Percentiles rank a stretch among this genome's conserved stretches.
phyloP scores from a whole-genome alignment of 108 stramenopile genomes.

The Skeletonema costatum region DNA sequence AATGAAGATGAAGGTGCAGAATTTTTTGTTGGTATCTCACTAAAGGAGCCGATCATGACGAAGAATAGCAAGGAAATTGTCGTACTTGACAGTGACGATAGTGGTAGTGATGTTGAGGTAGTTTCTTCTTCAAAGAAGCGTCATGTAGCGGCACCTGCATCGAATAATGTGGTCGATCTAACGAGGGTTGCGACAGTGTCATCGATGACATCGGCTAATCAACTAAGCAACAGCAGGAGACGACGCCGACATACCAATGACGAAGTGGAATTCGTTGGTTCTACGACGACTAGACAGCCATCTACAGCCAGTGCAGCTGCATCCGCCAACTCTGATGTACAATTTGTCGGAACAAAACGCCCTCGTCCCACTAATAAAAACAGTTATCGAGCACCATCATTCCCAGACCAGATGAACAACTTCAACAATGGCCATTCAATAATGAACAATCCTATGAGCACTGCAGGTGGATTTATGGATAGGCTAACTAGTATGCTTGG shows the following conservation, averaged over 20 bases:
- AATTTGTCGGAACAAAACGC: conserved; percentile 9
- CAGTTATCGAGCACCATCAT: not conserved
- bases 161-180: not conserved
- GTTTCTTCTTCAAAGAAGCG: not conserved
- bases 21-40: no score
- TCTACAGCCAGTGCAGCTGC: not conserved
- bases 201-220: not conserved
- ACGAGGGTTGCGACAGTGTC: not conserved
- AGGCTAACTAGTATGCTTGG: not conserved
- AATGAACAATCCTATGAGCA: not conserved
- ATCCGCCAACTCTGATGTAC: not conserved
- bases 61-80: not conserved
- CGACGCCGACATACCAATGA: not conserved
- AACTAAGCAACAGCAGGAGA: not conserved
- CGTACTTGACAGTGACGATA: not conserved
- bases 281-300: not conserved
- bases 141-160: not conserved
- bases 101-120: not conserved
- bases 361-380: not conserved
- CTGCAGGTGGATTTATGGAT: not conserved
- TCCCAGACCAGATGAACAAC: not conserved
- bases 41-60: not conserved
- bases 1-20: no score
- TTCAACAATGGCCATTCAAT: not conserved
- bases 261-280: not conserved